Percentiles rank a stretch among this genome's conserved stretches.
Evolutionary conservation across 2,329 filamentous ascomycete species (phyloP).

Genomic region (Alternaria infectoria): DNA sequence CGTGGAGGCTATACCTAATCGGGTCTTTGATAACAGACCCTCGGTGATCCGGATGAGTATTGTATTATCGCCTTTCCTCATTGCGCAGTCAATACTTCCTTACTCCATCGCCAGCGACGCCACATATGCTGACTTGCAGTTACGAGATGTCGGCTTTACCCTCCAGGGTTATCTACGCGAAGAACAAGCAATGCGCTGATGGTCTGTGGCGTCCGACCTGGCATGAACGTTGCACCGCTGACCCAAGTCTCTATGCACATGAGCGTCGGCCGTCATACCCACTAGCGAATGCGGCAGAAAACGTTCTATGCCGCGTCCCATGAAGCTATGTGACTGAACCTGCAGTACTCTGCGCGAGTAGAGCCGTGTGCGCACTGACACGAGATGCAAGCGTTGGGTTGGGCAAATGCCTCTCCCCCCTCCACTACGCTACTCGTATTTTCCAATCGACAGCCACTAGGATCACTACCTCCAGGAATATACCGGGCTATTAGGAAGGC

Average conservation of each 20-base stretch:
- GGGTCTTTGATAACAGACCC: constrained; percentile 21
- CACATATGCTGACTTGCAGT: constrained; percentile 34
- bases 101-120: constrained; percentile 12
- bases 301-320: background rate
- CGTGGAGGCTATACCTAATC: constrained; percentile 9
- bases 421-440: constrained; percentile 15
- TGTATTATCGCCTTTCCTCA: constrained; percentile 3
- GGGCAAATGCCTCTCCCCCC: background rate
- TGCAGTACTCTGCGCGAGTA: background rate
- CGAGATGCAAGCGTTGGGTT: constrained; percentile 1
- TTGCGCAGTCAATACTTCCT: constrained; percentile 17
- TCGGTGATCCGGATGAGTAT: constrained; percentile 2
- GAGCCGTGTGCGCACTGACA: background rate
- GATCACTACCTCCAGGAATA: background rate
- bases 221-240: constrained; percentile 21
- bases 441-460: constrained; percentile 4
- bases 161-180: constrained; percentile 21
- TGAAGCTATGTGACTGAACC: background rate
- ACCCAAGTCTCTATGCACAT: background rate
- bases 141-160: constrained; percentile 20
- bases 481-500: background rate
- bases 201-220: constrained; percentile 11
- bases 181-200: constrained; percentile 21
- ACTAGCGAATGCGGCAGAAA: constrained; percentile 7
- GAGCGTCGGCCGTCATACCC: background rate